Evolutionary conservation across 2,329 filamentous ascomycete genomes (phyloP), one percentile per base, ranked within the genome.

Genomic region (Verticillium dahliae): DNA sequence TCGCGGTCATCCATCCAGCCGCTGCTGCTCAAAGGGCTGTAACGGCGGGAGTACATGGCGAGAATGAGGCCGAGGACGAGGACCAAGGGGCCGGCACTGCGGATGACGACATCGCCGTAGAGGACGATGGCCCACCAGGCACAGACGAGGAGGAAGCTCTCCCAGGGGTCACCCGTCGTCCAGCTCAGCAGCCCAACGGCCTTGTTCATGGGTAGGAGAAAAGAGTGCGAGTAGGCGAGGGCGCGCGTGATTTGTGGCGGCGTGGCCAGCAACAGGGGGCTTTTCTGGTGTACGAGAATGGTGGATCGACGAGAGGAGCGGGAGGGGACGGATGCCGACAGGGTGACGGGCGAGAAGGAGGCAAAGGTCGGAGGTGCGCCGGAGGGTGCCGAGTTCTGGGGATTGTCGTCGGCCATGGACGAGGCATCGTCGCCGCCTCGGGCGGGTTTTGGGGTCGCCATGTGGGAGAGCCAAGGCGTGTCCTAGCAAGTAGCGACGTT

Each of bases 231-330:
- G 74, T 98, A 97, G 66, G 94, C 94, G 63, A 99, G 83, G 14
- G 94, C 93, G 68, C 95, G 87, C 2, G 95, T 99, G 73, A 99
- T 89, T 72, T 97, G 91, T 1, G 95, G 95, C 54, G 95, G 95
- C 10, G 95, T 99, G 15, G 94, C 92, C 63, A 96, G 88, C 18
- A 99, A 83, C 56, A 99, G 78, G 11, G 95, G 95, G 15, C 92
- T 97, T 77, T 98, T 99, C 74, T 97, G 94, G 75, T 98, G 93
- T 22, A 99, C 93, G 68, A 98, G 87, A 68, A 99, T 93, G 62
- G 92, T 96, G 18, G 92, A 96, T 56, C 91, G 87, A 65, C 94
- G 90, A 55, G 85, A 82, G 37, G 83, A 79, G 62, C 81, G 78
- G 60, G 80, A 81, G 56, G 89, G 81, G 5, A 87, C 83, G 41